These are phyloP conservation scores for Penicillium canariense DNA, from an alignment of 495 filamentous ascomycete genomes.

Conservation along the genomic window DNA sequence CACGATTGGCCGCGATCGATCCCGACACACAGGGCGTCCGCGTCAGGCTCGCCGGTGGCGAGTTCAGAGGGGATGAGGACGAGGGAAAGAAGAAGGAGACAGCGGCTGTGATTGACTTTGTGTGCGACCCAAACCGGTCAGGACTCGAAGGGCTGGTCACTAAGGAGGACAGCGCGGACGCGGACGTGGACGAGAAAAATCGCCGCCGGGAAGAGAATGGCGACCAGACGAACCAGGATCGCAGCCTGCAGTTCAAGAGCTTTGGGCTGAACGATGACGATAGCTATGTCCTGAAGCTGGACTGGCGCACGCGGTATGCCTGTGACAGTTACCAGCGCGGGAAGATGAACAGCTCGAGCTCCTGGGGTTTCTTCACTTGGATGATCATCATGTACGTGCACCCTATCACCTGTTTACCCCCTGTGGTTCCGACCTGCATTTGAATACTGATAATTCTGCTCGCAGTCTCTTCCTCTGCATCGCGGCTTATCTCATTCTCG, in stretches of 20 bases:
- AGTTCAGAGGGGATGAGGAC: constrained; percentile 44
- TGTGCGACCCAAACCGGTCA: constrained; percentile 67
- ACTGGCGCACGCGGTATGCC: constrained; percentile 83
- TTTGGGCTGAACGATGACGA: constrained; percentile 56
- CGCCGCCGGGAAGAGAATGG: constrained; percentile 21
- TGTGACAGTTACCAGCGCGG: constrained; percentile 60
- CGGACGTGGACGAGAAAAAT: constrained; percentile 29
- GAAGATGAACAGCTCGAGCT: constrained; percentile 40
- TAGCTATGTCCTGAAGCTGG: constrained; percentile 59
- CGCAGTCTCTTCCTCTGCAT: constrained; percentile 72
- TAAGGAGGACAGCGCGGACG: constrained; percentile 27
- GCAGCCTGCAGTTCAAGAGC: constrained; percentile 68
- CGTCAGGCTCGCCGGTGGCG: constrained; percentile 67
- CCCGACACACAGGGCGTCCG: constrained; percentile 64
- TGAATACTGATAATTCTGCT: background rate
- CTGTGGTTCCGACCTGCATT: background rate
- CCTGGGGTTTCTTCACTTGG: constrained; percentile 98
- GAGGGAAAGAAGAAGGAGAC: constrained; percentile 52
- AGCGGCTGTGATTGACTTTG: constrained; percentile 75
- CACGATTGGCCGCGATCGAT: constrained; percentile 61
- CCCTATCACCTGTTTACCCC: constrained; percentile 12
- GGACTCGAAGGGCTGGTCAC: constrained; percentile 65
- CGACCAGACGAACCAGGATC: constrained; percentile 32
- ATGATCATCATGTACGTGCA: constrained; percentile 92
- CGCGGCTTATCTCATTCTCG: constrained; percentile 94